These are phyloP conservation scores for Kodamaea fungicola DNA, from an alignment of 1,139 yeast genomes.

Conservation along the genomic window DNA sequence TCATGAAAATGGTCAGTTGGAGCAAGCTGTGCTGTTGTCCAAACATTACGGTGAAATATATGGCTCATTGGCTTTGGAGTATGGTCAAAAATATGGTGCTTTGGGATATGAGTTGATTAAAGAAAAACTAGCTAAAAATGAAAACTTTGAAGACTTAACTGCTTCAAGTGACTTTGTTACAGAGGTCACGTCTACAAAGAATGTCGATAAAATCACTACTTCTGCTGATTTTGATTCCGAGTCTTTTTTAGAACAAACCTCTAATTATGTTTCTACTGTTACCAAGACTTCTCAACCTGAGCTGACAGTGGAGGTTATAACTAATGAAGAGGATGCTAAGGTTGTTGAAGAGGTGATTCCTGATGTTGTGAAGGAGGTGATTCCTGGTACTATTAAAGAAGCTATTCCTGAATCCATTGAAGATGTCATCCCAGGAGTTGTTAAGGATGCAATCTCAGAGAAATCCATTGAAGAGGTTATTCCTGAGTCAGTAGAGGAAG, in stretches of 20 bases:
- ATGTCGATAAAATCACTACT: conserved; percentile 14
- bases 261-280: conserved; percentile 14
- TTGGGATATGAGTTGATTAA: conserved; percentile 34
- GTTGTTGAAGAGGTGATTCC: not conserved
- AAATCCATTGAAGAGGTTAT: not conserved
- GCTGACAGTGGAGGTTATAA: not conserved
- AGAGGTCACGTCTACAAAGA: conserved; percentile 1
- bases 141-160: not conserved
- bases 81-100: conserved; percentile 17
- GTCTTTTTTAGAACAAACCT: conserved; percentile 15
- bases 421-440: conserved; percentile 1
- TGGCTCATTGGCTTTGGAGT: conserved; percentile 26
- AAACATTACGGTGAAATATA: conserved; percentile 19
- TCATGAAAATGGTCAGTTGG: conserved; percentile 37
- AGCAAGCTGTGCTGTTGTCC: conserved; percentile 18
- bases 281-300: conserved; percentile 1
- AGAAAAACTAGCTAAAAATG: conserved; percentile 30
- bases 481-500: not conserved
- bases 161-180: conserved; percentile 1
- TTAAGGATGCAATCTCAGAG: conserved; percentile 4
- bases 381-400: conserved; percentile 2
- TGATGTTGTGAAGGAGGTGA: conserved; percentile 1
- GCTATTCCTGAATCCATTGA: conserved; percentile 2
- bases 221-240: conserved; percentile 17
- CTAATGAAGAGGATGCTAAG: not conserved